These are phyloP conservation scores for Echinosophora koreensis DNA, from an alignment of 306 rosid genomes.

Conservation along the genomic window DNA sequence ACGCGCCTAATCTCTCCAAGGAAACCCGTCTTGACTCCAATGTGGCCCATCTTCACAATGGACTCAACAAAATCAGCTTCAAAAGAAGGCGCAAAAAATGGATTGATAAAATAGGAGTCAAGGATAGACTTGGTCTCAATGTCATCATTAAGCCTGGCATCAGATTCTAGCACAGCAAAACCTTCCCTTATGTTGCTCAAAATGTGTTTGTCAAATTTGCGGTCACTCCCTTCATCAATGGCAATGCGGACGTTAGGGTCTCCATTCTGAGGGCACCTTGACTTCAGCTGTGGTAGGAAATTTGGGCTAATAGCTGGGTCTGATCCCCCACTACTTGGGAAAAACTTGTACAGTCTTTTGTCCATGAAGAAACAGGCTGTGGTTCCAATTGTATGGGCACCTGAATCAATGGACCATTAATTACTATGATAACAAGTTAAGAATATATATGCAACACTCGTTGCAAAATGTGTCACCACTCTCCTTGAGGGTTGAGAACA, in stretches of 20 bases:
- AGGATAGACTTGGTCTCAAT: constrained; percentile 52
- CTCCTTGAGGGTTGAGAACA: neutral
- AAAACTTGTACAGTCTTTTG: constrained; percentile 73
- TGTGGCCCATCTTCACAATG: constrained; percentile 77
- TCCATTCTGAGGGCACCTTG: constrained; percentile 69
- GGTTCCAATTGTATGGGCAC: constrained; percentile 92
- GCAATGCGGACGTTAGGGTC: constrained; percentile 58
- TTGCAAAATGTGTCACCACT: neutral
- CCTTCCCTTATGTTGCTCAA: constrained; percentile 74
- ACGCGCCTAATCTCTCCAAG: constrained; percentile 66
- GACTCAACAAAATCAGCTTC: constrained; percentile 68
- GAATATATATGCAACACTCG: neutral
- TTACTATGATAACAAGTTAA: neutral
- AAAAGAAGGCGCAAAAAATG: constrained; percentile 66
- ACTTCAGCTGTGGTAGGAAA: constrained; percentile 55
- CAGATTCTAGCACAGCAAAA: constrained; percentile 82
- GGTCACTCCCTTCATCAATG: constrained; percentile 65
- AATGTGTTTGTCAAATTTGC: constrained; percentile 63
- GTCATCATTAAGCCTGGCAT: constrained; percentile 78
- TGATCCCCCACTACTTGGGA: constrained; percentile 60
- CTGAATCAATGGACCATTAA: constrained; percentile 46
- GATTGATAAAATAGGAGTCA: constrained; percentile 66
- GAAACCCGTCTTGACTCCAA: constrained; percentile 76
- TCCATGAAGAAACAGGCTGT: constrained; percentile 94
- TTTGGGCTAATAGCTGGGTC: constrained; percentile 72